phyloP scores from a whole-genome alignment of 495 filamentous ascomycete genomes.

The Penicillium arizonense region DNA sequence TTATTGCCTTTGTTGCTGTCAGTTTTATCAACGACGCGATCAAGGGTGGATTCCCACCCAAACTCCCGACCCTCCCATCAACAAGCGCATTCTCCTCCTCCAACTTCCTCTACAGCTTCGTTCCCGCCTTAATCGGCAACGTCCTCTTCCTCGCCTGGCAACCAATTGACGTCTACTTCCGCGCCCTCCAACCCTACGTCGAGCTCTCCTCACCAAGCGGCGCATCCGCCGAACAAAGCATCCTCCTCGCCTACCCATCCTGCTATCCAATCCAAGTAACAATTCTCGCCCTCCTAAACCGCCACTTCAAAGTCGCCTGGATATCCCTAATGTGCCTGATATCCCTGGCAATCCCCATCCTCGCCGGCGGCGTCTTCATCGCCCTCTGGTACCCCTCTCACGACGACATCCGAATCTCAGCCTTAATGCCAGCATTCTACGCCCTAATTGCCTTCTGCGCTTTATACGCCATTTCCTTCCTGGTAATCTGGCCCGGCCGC shows the following conservation, averaged over 20 bases:
- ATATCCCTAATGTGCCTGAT: constrained; percentile 64
- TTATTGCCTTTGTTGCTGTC: constrained; percentile 71
- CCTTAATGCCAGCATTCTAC: constrained; percentile 66
- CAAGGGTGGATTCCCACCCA: constrained; percentile 66
- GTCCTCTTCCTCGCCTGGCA: constrained; percentile 76
- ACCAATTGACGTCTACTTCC: constrained; percentile 70
- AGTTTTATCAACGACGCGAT: constrained; percentile 73
- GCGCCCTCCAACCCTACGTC: constrained; percentile 73
- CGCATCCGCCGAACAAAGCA: constrained; percentile 60
- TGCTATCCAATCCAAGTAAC: constrained; percentile 63
- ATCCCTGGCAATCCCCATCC: constrained; percentile 66
- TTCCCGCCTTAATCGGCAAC: constrained; percentile 74
- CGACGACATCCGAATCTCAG: constrained; percentile 61
- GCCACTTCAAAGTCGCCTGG: constrained; percentile 70
- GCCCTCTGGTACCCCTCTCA: constrained; percentile 60
- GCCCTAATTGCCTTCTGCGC: constrained; percentile 63
- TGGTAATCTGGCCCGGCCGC: constrained; percentile 55
- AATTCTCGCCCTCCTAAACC: constrained; percentile 57
- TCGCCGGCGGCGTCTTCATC: constrained; percentile 79
- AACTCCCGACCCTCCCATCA: constrained; percentile 58
- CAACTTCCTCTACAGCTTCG: constrained; percentile 84
- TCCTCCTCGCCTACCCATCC: constrained; percentile 73
- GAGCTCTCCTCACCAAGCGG: constrained; percentile 58
- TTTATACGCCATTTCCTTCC: constrained; percentile 64
- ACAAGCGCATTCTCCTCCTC: constrained; percentile 72